phyloP scores from a whole-genome alignment of 2,329 filamentous ascomycete species.

The Immersiporthe knoxdaviesiana region DNA sequence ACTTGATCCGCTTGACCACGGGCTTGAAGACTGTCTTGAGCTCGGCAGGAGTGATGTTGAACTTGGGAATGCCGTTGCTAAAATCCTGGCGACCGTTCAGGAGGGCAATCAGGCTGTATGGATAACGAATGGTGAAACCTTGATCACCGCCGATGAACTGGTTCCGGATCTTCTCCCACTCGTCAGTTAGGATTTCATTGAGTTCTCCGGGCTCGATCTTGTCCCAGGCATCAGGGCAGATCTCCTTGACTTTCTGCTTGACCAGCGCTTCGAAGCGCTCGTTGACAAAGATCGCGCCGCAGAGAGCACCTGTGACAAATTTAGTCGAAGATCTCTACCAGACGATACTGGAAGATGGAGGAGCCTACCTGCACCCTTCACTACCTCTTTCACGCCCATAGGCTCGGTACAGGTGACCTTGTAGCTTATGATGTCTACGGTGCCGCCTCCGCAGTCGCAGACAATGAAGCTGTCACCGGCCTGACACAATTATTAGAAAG shows the following conservation, averaged over 20 bases:
- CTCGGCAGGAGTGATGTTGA: conserved; percentile 29
- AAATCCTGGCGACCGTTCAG: not conserved
- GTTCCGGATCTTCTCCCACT: conserved; percentile 38
- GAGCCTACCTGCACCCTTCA: conserved; percentile 42
- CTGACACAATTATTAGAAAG: conserved; percentile 6
- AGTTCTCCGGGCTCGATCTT: not conserved
- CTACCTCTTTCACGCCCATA: conserved; percentile 41
- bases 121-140: conserved; percentile 25
- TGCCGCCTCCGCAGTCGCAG: conserved; percentile 40
- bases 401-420: conserved; percentile 32
- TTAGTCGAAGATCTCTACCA: not conserved
- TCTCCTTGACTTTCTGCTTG: conserved; percentile 28
- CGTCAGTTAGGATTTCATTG: not conserved
- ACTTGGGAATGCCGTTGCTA: not conserved
- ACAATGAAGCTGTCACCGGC: conserved; percentile 35
- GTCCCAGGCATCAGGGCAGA: conserved; percentile 20
- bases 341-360: not conserved
- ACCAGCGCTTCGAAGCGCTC: conserved; percentile 41
- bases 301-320: conserved; percentile 40
- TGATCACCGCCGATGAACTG: conserved; percentile 29
- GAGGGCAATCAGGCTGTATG: conserved; percentile 1
- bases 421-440: conserved; percentile 46
- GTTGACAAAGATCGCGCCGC: conserved; percentile 47
- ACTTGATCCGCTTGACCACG: conserved; percentile 29
- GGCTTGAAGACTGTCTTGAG: conserved; percentile 35